These are phyloP conservation scores for Thraustotheca clavata DNA, from an alignment of 352 stramenopile species.

Conservation along the genomic window DNA sequence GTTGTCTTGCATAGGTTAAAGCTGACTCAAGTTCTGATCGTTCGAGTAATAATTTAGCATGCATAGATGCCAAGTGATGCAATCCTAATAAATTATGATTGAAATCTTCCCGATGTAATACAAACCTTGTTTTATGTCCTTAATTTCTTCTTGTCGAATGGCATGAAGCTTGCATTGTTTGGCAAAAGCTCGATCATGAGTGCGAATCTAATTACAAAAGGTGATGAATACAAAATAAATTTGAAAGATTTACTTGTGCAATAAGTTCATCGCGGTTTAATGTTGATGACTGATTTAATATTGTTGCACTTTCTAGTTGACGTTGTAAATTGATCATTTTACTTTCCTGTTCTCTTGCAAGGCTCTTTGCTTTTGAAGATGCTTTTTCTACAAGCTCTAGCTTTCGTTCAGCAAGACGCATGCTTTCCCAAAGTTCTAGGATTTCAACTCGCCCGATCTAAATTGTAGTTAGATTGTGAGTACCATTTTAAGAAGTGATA, in stretches of 20 bases:
- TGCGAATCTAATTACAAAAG: slow-evolving; percentile 24
- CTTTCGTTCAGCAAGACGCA: slow-evolving; percentile 16
- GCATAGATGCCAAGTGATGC: slow-evolving; percentile 54
- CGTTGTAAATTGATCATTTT: slow-evolving; percentile 39
- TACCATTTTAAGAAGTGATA: neutral
- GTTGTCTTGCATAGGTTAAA: slow-evolving; percentile 39
- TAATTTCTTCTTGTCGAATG: slow-evolving; percentile 61
- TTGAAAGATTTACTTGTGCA: slow-evolving; percentile 40
- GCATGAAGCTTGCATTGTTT: slow-evolving; percentile 56
- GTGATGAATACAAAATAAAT: neutral
- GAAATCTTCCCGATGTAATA: slow-evolving; percentile 58
- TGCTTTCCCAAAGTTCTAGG: slow-evolving; percentile 33
- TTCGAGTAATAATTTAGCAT: slow-evolving; percentile 51
- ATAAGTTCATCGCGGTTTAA: slow-evolving; percentile 30
- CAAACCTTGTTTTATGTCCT: slow-evolving; percentile 51
- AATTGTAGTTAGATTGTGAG: neutral
- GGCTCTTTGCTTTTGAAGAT: neutral
- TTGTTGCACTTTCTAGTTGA: slow-evolving; percentile 19
- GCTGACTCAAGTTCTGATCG: slow-evolving; percentile 49
- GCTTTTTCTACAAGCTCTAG: slow-evolving; percentile 6
- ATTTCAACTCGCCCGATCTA: slow-evolving; percentile 26
- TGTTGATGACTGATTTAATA: slow-evolving; percentile 25
- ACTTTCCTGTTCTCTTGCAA: slow-evolving; percentile 4
- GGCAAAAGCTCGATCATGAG: slow-evolving; percentile 41
- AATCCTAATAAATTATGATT: slow-evolving; percentile 35